Evolutionary conservation across 192 early-diverging fungal species (phyloP), one percentile per base, ranked within the genome.

Genomic region (Dispira simplex): DNA sequence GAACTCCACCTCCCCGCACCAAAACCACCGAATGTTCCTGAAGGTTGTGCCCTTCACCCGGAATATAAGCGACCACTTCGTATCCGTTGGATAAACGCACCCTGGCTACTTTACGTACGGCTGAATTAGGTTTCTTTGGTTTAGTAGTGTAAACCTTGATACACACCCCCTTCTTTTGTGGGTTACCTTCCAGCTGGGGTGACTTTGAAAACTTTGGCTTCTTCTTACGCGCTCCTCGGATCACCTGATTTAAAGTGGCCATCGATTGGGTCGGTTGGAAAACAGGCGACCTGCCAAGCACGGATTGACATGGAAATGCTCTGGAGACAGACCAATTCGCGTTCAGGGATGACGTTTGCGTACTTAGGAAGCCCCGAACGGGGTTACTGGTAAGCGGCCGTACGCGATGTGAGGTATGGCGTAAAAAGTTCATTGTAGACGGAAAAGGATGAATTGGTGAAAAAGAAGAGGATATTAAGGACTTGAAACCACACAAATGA

Each of bases 61-160:
- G 93, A 75, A 98, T 98, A 78, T 98, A 97, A 16, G 93, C 93
- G 52, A 88, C 85, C 18, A 98, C 81, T 25, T 88, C 82, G 71
- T 92, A 92, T 39, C 90, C 91, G 56, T 89, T 93, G n/a, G 92
- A 89, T 56, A 98, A 75, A 53, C 90, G 86, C 47, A 98, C 93
- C 66, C 90, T 81, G 23, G 86, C 87, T 46, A 95, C 91, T 70
- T 94, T 93, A 66, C 95, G 87, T 71, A 87, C 86, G 43, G 95
- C 95, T 44, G 95, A 98, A 76, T 98, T 98, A 69, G 95, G 95
- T 73, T 98, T 98, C 77, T 93, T 94, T 63, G 95, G 95, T 73
- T 94, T 97, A 54, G 89, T 88, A 3, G 85, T 92, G 68, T 92
- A 97, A 6, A 98, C 90, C 70, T 97, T 96, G 67, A 91, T 75